phyloP scores from a whole-genome alignment of 139 green algal species.

The Chlorella sp. region DNA sequence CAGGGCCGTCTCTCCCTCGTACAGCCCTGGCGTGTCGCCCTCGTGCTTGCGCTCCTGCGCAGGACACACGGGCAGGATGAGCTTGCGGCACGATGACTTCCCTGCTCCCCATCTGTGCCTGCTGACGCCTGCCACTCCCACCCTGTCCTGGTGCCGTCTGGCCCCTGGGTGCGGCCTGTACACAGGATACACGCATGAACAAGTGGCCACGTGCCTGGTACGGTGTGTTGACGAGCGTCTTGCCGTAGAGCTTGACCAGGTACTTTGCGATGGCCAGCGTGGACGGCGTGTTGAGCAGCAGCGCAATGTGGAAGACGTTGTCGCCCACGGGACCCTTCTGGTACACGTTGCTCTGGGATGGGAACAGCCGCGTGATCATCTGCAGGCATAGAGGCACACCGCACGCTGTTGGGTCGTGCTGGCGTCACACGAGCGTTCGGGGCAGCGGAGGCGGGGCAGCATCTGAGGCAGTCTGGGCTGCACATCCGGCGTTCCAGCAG shows the following conservation, averaged over 20 bases:
- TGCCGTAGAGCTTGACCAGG: conserved; percentile 53
- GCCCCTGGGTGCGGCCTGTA: too few species aligned
- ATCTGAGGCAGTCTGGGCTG: too few species aligned
- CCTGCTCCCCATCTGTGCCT: too few species aligned
- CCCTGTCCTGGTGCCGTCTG: too few species aligned
- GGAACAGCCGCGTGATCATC: conserved; percentile 53
- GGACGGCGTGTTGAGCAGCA: conserved; percentile 54
- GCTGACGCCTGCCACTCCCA: too few species aligned
- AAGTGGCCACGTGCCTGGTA: conserved; percentile 32
- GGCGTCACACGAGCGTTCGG: too few species aligned
- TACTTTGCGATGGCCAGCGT: conserved; percentile 53
- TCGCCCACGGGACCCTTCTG: conserved; percentile 47
- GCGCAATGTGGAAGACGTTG: conserved; percentile 52
- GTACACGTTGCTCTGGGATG: conserved; percentile 48
- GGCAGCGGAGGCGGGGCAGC: too few species aligned
- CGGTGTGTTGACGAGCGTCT: conserved; percentile 43
- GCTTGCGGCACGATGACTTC: too few species aligned
- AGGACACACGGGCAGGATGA: not conserved
- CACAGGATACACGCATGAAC: too few species aligned
- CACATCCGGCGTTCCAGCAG: too few species aligned
- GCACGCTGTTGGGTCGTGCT: too few species aligned
- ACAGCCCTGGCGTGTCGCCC: conserved; percentile 36
- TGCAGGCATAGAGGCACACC: too few species aligned
- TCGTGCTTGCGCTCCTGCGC: conserved; percentile 33
- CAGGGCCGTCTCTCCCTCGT: conserved; percentile 55